Conservation (phyloP, 1,284 basidiomycete genomes). For the Cryptococcus depauperatus region DNA sequence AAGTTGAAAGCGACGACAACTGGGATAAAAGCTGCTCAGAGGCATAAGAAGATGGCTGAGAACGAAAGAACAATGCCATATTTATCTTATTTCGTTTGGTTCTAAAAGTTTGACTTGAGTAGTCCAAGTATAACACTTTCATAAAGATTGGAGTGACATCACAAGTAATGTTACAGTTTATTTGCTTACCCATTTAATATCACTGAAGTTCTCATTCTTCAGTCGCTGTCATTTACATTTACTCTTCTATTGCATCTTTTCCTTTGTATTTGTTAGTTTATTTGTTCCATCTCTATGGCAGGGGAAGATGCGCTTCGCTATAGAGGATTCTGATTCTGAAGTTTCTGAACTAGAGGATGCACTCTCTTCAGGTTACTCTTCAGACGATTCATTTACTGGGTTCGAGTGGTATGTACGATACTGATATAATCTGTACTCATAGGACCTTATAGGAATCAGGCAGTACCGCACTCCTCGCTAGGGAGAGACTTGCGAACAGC, state of each 20-base stretch:
- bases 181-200: too few species aligned
- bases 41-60: constrained; percentile 32
- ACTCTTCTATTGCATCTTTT: too few species aligned
- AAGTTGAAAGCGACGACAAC: constrained; percentile 36
- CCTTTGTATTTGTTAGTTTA: too few species aligned
- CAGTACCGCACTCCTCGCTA: constrained; percentile 12
- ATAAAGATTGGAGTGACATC: too few species aligned
- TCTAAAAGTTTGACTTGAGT: too few species aligned
- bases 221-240: too few species aligned
- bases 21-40: constrained; percentile 36
- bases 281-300: too few species aligned
- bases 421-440: constrained; percentile 5
- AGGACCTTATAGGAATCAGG: neutral
- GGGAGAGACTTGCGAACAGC: constrained; percentile 20
- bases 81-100: too few species aligned
- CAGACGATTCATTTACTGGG: constrained; percentile 7
- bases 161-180: too few species aligned
- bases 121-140: too few species aligned
- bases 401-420: neutral
- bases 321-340: constrained; percentile 22
- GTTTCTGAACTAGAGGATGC: constrained; percentile 11
- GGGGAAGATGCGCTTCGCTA: constrained; percentile 32
- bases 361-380: constrained; percentile 3
- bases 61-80: constrained; percentile 21
- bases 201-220: too few species aligned